Evolutionary conservation across 352 stramenopile genomes (phyloP).

Genomic region (Phytophthora lateralis): DNA sequence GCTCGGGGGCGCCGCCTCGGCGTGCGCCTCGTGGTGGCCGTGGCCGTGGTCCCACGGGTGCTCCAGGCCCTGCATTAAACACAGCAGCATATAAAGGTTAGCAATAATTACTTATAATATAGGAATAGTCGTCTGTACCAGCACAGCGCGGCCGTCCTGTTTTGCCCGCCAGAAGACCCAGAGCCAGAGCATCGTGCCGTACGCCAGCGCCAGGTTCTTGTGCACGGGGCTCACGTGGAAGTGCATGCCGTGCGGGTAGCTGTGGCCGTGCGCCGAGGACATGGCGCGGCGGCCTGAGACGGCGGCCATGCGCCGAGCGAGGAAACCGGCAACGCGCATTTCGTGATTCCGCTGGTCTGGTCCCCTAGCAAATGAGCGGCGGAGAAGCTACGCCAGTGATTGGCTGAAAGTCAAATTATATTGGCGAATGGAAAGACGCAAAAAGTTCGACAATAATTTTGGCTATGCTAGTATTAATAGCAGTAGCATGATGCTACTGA

Average conservation of each 20-base stretch:
- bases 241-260: constrained; percentile 88
- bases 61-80: constrained; percentile 67
- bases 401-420: constrained; percentile 14
- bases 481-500: no score
- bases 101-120: neutral
- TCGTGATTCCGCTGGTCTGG: constrained; percentile 28
- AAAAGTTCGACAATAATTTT: no score
- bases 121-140: constrained; percentile 47
- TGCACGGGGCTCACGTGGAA: constrained; percentile 89
- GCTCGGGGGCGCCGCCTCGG: constrained; percentile 38
- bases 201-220: constrained; percentile 87
- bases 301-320: constrained; percentile 56
- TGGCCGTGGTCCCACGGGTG: constrained; percentile 87
- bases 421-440: constrained; percentile 7
- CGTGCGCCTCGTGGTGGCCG: constrained; percentile 55
- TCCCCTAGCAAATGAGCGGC: constrained; percentile 30
- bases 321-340: constrained; percentile 49
- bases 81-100: neutral
- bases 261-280: constrained; percentile 57
- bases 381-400: constrained; percentile 15
- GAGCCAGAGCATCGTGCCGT: constrained; percentile 91
- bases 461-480: no score
- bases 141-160: constrained; percentile 78
- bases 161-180: constrained; percentile 92
- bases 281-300: constrained; percentile 57